Base-by-base conservation (phyloP, 441 rosid species). In the Francoa sonchifolia region DNA sequence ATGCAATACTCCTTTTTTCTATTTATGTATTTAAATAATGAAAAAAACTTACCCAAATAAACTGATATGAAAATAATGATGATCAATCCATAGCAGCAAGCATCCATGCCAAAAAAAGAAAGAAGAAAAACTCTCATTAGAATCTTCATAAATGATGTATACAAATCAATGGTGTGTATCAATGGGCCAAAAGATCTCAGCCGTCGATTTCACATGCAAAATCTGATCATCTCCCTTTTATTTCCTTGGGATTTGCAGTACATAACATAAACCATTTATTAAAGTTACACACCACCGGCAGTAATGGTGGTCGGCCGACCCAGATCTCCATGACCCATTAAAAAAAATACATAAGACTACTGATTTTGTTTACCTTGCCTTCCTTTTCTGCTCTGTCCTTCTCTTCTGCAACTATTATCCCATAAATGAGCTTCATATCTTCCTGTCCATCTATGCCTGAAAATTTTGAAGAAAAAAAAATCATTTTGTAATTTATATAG, bases 361-460 rank as follows among this genome's bases (percentile, higher is more conserved):
- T 8, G n/a, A n/a, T n/a, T n/a, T n/a, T n/a, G n/a, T n/a, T 42
- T 59, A 88, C 97, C 97, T 84, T 88, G 97, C 59, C 97, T 79
- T 51, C 97, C 97, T 57, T 88, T 84, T 59, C 95, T 81, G 39
- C 87, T 81, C 46, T 88, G 95, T 23, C 95, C 95, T 72, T 84
- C 95, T 59, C 90, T 79, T 75, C 90, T 68, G 62, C 95, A 83
- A 48, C 94, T 88, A 54, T 88, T 84, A 52, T 88, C 97, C 97
- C 97, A 88, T 51, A 84, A 65, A 67, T 89, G 98, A 58, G 98
- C 98, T 56, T 89, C 98, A 41, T 79, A 88, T 64, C 97, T 78
- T 25, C 97, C 97, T 3, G 97, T 88, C 97, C 97, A 88, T 67
- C 97, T 71, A 73, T 88, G 97, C 52, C 97, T 87, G 50, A 39